Conservation (phyloP, 768 basidiomycete species). For the Leucocoprinus birnbaumii region DNA sequence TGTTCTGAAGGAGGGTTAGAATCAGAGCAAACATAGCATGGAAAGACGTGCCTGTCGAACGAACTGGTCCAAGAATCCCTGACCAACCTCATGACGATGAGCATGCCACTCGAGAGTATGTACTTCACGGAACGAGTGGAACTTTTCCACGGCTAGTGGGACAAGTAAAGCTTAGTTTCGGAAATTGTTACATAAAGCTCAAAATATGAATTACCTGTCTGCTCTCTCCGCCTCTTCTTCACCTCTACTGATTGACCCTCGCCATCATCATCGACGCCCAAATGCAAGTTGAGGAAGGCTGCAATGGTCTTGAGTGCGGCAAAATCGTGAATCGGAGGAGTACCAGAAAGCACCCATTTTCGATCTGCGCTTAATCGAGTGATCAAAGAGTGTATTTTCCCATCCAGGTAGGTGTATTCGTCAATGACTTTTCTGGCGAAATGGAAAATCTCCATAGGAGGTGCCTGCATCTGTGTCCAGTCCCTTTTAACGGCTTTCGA, state of each 20-base stretch:
- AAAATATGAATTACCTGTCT: constrained; percentile 72
- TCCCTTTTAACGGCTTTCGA: constrained; percentile 60
- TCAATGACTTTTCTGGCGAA: constrained; percentile 88
- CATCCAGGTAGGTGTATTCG: constrained; percentile 91
- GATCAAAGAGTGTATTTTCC: constrained; percentile 74
- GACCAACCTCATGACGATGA: constrained; percentile 80
- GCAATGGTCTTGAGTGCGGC: constrained; percentile 88
- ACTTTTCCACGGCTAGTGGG: constrained; percentile 79
- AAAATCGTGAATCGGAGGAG: constrained; percentile 91
- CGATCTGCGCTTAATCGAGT: constrained; percentile 74
- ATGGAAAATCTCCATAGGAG: constrained; percentile 91
- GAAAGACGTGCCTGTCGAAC: constrained; percentile 67
- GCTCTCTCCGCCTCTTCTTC: constrained; percentile 79
- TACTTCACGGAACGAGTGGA: constrained; percentile 96
- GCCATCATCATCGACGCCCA: constrained; percentile 87
- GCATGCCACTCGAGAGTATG: constrained; percentile 92
- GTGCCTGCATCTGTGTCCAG: constrained; percentile 77
- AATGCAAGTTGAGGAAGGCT: constrained; percentile 83
- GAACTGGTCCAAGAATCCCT: constrained; percentile 76
- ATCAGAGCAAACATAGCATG: not conserved
- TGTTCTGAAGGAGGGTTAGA: constrained; percentile 53
- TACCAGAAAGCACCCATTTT: constrained; percentile 96
- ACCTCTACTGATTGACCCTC: constrained; percentile 74
- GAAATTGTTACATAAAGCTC: too few relatives aligned
- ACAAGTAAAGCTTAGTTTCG: not conserved